Evolutionary conservation across 352 stramenopile genomes (phyloP).

Genomic region (Pythium volutum): DNA sequence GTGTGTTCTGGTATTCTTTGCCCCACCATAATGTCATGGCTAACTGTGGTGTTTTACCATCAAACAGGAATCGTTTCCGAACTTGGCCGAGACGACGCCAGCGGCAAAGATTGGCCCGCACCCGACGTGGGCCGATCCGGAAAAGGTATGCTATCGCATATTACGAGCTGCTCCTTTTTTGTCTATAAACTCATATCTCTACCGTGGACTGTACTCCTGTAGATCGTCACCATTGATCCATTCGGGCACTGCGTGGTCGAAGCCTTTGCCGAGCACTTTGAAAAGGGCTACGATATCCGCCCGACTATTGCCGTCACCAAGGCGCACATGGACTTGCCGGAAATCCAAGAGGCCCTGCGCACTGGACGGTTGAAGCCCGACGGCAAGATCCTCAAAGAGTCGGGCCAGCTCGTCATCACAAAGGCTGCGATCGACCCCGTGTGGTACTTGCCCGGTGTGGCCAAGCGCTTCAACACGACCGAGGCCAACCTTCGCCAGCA

Average conservation of each 20-base stretch:
- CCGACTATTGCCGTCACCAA: slow-evolving; percentile 96
- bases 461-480: slow-evolving; percentile 97
- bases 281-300: slow-evolving; percentile 97
- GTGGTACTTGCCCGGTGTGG: slow-evolving; percentile 98
- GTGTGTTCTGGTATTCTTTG: background rate
- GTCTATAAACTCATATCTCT: background rate
- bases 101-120: slow-evolving; percentile 97
- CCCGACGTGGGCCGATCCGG: slow-evolving; percentile 93
- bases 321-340: slow-evolving; percentile 99
- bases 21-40: background rate
- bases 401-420: slow-evolving; percentile 90
- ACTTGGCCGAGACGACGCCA: slow-evolving; percentile 92
- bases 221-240: slow-evolving; percentile 30
- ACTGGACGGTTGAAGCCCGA: slow-evolving; percentile 93
- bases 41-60: background rate
- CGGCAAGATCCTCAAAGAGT: slow-evolving; percentile 93
- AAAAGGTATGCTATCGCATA: slow-evolving; percentile 60
- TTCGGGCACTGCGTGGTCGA: slow-evolving; percentile 20
- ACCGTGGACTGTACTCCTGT: background rate
- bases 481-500: slow-evolving; percentile 94
- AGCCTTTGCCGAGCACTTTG: slow-evolving; percentile 21
- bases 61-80: slow-evolving; percentile 41
- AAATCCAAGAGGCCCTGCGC: slow-evolving; percentile 95
- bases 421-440: slow-evolving; percentile 99
- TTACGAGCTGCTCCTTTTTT: background rate